Evolutionary conservation across 1,284 basidiomycete species (phyloP), one percentile per base, ranked within the genome.

Genomic region (Trametes versicolor): DNA sequence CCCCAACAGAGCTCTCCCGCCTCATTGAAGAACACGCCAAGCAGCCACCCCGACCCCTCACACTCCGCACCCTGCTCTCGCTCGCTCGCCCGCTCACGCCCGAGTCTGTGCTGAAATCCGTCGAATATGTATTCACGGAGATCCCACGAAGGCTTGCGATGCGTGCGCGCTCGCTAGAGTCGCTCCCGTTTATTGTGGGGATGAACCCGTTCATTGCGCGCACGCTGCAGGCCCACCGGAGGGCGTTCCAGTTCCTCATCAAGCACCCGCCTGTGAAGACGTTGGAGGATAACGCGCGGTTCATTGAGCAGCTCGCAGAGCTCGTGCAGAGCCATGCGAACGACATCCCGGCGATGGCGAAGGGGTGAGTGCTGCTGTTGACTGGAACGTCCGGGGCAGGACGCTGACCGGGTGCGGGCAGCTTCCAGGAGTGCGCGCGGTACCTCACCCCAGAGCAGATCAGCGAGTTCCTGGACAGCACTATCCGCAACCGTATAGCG

Each of bases 261-360:
- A 89, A 83, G 21, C 86, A 94, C 72, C 88, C 91, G 12, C 80
- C 83, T 3, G 87, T 95, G 58, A 84, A 77, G 52, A 87, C 84
- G 52, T 78, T 94, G 48, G 84, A 88, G 65, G 90, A 94, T 66
- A 96, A 96, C 69, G 81, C 82, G 12, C 75, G 77, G 7, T 95
- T 96, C 70, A 86, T 90, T 0, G 81, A 85, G 51, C 83, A 88
- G 63, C 82, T 97, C 19, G 87, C 89, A 52, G 82, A 84, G 39
- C 80, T 97, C 25, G 94, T 97, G 9, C 85, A 87, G 58, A 85
- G 85, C 57, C 95, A 97, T 74, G 86, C 91, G 4, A 91, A 96
- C 77, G 95, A 97, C 74, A 93, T 97, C 51, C 95, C 95, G 0
- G 92, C 91, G 15, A 87, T 97, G 82, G 94, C 95, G 0, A 94